phyloP scores from a whole-genome alignment of 257 asterid species.

The Agastache rugosa region DNA sequence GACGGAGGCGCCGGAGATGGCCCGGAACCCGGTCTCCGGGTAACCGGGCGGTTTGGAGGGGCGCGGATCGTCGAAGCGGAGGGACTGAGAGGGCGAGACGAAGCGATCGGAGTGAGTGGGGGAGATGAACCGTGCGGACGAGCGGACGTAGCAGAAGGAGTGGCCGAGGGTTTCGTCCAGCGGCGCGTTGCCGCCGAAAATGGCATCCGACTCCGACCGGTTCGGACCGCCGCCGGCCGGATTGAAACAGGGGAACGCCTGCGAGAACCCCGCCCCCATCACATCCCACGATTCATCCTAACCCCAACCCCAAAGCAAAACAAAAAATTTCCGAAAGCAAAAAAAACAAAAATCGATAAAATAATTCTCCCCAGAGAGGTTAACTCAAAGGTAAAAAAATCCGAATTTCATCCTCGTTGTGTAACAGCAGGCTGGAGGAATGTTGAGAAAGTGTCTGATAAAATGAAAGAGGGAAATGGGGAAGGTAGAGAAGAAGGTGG shows the following conservation, averaged over 20 bases:
- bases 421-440: constrained; percentile 8
- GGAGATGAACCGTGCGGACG: constrained; percentile 87
- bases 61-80: constrained; percentile 84
- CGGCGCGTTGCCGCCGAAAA: constrained; percentile 62
- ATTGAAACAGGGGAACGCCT: constrained; percentile 81
- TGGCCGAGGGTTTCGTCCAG: constrained; percentile 98
- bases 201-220: constrained; percentile 75
- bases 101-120: constrained; percentile 94
- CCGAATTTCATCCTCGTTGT: constrained; percentile 2
- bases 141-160: constrained; percentile 96
- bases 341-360: neutral
- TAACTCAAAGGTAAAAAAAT: neutral
- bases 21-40: constrained; percentile 83
- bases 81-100: constrained; percentile 86
- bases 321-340: neutral
- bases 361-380: neutral
- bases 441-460: neutral
- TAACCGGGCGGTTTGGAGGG: constrained; percentile 51
- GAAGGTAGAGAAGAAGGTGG: constrained; percentile 34
- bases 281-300: constrained; percentile 80
- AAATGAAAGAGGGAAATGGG: constrained; percentile 30
- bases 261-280: constrained; percentile 98
- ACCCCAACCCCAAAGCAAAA: constrained; percentile 51
- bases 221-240: constrained; percentile 68
- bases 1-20: constrained; percentile 94